Evolutionary conservation across 108 stramenopile genomes (phyloP).

Genomic region (Chaetoceros muelleri): DNA sequence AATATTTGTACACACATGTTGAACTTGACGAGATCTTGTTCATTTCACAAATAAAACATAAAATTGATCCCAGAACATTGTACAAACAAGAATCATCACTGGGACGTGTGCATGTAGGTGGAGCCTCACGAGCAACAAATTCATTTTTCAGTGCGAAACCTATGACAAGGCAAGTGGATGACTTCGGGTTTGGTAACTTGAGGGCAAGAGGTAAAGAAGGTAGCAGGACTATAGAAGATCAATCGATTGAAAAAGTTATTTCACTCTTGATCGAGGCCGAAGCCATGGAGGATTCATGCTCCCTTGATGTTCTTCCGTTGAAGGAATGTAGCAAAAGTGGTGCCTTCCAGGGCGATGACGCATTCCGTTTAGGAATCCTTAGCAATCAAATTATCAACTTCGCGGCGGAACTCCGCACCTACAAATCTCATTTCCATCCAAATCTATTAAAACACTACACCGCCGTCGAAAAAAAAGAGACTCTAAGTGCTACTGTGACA

Average conservation of each 20-base stretch:
- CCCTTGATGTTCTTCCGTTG: slow-evolving; percentile 38
- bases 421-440: slow-evolving; percentile 55
- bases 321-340: slow-evolving; percentile 37
- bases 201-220: slow-evolving; percentile 47
- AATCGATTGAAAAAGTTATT: slow-evolving; percentile 39
- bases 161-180: slow-evolving; percentile 16
- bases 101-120: neutral
- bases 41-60: slow-evolving; percentile 43
- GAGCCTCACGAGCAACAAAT: slow-evolving; percentile 7
- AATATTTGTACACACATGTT: slow-evolving; percentile 43
- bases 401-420: slow-evolving; percentile 25
- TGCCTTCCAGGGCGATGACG: slow-evolving; percentile 40
- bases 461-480: slow-evolving; percentile 51
- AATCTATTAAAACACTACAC: slow-evolving; percentile 49
- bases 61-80: slow-evolving; percentile 46
- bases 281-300: slow-evolving; percentile 25
- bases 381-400: slow-evolving; percentile 28
- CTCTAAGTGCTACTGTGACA: slow-evolving; percentile 35
- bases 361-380: slow-evolving; percentile 41
- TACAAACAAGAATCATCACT: slow-evolving; percentile 29
- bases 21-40: slow-evolving; percentile 51
- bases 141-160: slow-evolving; percentile 37
- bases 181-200: slow-evolving; percentile 54
- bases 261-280: slow-evolving; percentile 40
- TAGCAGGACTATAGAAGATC: slow-evolving; percentile 21